These are phyloP conservation scores for Apophysomyces trapeziformis DNA, from an alignment of 371 early-diverging fungal species.

Conservation along the genomic window DNA sequence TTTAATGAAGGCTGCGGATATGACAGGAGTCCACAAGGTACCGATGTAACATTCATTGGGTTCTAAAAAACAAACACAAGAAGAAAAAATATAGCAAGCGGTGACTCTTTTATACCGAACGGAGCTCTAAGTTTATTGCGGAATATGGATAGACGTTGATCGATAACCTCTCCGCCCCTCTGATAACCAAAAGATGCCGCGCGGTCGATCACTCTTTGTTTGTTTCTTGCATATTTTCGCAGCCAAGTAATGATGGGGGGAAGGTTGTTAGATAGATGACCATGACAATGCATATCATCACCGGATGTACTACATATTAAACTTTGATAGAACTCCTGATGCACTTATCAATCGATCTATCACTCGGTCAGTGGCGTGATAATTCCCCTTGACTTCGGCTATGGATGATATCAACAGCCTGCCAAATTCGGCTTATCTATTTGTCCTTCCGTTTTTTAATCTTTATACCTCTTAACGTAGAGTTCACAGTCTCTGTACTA, in stretches of 20 bases:
- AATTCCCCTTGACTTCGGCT: too few relatives aligned
- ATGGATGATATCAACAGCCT: too few relatives aligned
- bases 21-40: neutral
- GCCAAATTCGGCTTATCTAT: too few relatives aligned
- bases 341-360: too few relatives aligned
- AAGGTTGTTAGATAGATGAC: too few relatives aligned
- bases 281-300: neutral
- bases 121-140: neutral
- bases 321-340: neutral
- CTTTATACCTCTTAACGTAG: neutral
- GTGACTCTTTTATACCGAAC: constrained; percentile 7
- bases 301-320: neutral
- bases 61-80: neutral
- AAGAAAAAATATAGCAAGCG: neutral
- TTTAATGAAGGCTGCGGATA: neutral
- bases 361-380: too few relatives aligned
- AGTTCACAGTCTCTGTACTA: neutral
- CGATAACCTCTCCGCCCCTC: neutral
- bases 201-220: neutral
- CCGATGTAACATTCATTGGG: neutral
- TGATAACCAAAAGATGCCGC: neutral
- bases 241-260: too few relatives aligned
- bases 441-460: too few relatives aligned
- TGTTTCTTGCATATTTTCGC: neutral
- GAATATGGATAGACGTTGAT: neutral